Percentiles rank a stretch among this genome's conserved stretches.
Evolutionary conservation across 2,329 filamentous ascomycete genomes (phyloP).

Genomic region (Xylaria sp.): DNA sequence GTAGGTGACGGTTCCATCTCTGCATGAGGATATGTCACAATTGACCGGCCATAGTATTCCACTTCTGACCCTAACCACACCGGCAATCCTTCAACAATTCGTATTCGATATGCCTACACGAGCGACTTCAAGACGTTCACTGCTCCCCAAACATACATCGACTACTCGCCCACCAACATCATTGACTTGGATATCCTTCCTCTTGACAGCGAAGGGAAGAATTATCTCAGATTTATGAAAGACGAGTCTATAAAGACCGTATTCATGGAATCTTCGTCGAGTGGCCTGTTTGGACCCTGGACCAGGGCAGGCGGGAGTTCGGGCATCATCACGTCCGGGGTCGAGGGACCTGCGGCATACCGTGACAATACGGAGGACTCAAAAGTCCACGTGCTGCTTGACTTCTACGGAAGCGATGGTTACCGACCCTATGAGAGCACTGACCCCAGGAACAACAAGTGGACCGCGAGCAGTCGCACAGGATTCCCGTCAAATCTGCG

Average conservation of each 20-base stretch:
- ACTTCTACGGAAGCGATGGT: conserved; percentile 59
- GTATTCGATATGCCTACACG: conserved; percentile 65
- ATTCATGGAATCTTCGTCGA: conserved; percentile 60
- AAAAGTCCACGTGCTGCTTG: conserved; percentile 59
- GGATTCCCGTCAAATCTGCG: conserved; percentile 60
- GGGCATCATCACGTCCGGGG: conserved; percentile 55
- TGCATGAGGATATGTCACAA: too few relatives aligned
- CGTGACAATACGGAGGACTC: conserved; percentile 54
- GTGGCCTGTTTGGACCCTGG: conserved; percentile 63
- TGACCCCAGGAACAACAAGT: conserved; percentile 56
- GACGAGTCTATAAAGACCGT: conserved; percentile 63
- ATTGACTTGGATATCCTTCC: conserved; percentile 68
- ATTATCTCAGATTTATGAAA: conserved; percentile 65
- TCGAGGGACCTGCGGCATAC: conserved; percentile 58
- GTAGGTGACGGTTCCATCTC: conserved; percentile 44
- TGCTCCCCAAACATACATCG: conserved; percentile 60
- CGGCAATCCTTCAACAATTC: conserved; percentile 55
- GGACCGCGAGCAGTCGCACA: conserved; percentile 55
- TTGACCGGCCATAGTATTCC: conserved; percentile 52
- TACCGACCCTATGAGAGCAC: conserved; percentile 61
- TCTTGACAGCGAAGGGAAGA: conserved; percentile 51
- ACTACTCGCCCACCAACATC: conserved; percentile 57
- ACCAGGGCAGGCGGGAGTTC: conserved; percentile 56
- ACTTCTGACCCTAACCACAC: conserved; percentile 59
- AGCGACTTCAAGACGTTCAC: conserved; percentile 64